Percentiles rank a stretch among this genome's conserved stretches.
These are phyloP conservation scores for Suillus sp. DNA, from an alignment of 768 basidiomycete genomes.

Conservation along the genomic window DNA sequence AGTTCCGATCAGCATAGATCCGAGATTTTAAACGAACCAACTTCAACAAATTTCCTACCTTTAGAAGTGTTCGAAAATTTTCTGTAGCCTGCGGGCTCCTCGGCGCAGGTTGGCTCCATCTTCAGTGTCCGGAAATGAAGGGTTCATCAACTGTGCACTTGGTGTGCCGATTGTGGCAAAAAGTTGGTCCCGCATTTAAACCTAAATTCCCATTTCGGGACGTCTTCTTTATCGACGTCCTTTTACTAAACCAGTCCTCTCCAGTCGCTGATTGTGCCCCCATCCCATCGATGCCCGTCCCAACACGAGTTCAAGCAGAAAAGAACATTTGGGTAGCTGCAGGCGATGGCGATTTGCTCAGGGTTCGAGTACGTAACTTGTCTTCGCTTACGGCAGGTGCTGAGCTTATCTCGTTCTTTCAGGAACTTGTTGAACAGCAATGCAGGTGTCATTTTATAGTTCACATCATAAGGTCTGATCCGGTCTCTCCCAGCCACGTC, in stretches of 20 bases:
- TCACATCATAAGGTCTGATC: slow-evolving; percentile 35
- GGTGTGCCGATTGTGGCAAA: slow-evolving; percentile 19
- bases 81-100: slow-evolving; percentile 8
- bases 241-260: slow-evolving; percentile 17
- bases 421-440: slow-evolving; percentile 64
- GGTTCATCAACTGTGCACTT: slow-evolving; percentile 3
- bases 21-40: slow-evolving; percentile 25
- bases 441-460: slow-evolving; percentile 43
- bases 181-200: slow-evolving; percentile 11
- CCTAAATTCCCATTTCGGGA: slow-evolving; percentile 31
- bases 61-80: slow-evolving; percentile 2
- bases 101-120: slow-evolving; percentile 1
- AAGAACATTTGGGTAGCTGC: slow-evolving; percentile 94
- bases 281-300: slow-evolving; percentile 33
- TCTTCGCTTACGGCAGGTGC: slow-evolving; percentile 4
- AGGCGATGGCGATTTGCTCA: slow-evolving; percentile 81
- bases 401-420: slow-evolving; percentile 11
- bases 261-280: slow-evolving; percentile 22
- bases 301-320: slow-evolving; percentile 27
- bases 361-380: slow-evolving; percentile 62
- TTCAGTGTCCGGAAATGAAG: slow-evolving; percentile 11
- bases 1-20: slow-evolving; percentile 33
- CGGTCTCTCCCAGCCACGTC: slow-evolving; percentile 50
- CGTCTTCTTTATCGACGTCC: slow-evolving; percentile 16
- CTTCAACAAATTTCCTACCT: slow-evolving; percentile 1